Evolutionary conservation across 83 land plant genomes (phyloP).

Genomic region (Diphasiastrum complanatum): DNA sequence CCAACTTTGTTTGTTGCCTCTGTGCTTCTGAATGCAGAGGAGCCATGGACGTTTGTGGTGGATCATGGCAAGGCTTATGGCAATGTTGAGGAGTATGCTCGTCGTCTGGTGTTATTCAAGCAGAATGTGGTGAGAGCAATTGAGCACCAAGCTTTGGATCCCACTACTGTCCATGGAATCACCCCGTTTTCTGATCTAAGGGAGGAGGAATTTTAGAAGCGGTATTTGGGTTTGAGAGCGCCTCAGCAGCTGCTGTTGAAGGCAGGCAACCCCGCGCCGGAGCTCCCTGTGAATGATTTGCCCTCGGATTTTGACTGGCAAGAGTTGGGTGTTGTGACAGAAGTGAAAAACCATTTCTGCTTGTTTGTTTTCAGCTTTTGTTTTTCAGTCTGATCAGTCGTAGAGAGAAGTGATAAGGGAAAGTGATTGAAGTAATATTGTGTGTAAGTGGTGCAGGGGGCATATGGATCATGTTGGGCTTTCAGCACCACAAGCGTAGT

Average conservation of each 20-base stretch:
- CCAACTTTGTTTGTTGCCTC: too few species aligned
- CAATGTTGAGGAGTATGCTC: too few species aligned
- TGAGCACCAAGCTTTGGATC: constrained; percentile 53
- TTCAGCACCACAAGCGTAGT: constrained; percentile 69
- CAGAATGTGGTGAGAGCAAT: constrained; percentile 49
- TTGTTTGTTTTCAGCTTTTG: not conserved
- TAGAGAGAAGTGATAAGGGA: not conserved
- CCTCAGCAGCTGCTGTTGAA: not conserved
- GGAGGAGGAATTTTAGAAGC: constrained; percentile 54
- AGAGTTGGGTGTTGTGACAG: constrained; percentile 70
- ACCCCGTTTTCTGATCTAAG: constrained; percentile 65
- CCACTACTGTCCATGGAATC: constrained; percentile 63
- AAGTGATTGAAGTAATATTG: not conserved
- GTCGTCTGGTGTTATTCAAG: constrained; percentile 56
- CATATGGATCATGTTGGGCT: constrained; percentile 84
- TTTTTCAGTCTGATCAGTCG: not conserved
- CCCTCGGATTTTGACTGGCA: constrained; percentile 73
- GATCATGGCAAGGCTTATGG: too few species aligned
- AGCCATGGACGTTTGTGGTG: too few species aligned
- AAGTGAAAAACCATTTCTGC: constrained; percentile 61
- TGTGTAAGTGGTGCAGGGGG: constrained; percentile 36
- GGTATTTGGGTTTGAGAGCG: constrained; percentile 36
- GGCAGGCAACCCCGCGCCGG: constrained; percentile 21
- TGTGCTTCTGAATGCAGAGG: too few species aligned
- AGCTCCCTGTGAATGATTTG: constrained; percentile 25